Percentiles rank a stretch among this genome's conserved stretches.
Evolutionary conservation across 163 green algal species (phyloP).

Genomic region (Prototheca cutis): DNA sequence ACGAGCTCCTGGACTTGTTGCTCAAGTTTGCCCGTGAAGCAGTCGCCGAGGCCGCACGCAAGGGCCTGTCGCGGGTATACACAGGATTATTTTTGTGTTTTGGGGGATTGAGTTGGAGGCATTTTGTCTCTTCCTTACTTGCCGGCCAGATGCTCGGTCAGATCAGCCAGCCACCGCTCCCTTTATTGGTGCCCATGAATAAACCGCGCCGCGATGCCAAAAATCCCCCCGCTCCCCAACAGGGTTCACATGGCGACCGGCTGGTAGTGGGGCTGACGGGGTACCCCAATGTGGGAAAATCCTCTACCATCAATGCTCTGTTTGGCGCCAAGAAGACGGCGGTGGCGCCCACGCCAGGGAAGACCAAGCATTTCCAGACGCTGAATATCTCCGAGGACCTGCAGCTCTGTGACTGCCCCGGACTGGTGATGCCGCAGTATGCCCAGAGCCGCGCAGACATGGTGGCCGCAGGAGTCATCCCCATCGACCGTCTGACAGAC

Average conservation of each 20-base stretch:
- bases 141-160: too few species aligned
- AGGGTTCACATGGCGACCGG: constrained; percentile 13
- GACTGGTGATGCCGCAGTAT: constrained; percentile 90
- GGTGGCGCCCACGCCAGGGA: constrained; percentile 91
- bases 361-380: constrained; percentile 98
- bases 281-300: constrained; percentile 99
- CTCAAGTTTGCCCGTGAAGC: constrained; percentile 37
- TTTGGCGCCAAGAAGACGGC: constrained; percentile 93
- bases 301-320: constrained; percentile 94
- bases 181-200: too few species aligned
- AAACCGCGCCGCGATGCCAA: too few species aligned
- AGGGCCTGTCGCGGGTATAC: constrained; percentile 8
- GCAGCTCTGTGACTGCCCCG: constrained; percentile 89
- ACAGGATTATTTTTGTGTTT: not conserved
- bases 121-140: not conserved
- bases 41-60: constrained; percentile 4
- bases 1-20: constrained; percentile 64
- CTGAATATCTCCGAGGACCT: constrained; percentile 56
- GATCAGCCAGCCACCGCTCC: too few species aligned
- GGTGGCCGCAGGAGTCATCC: constrained; percentile 91
- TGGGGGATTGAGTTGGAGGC: not conserved
- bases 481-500: constrained; percentile 92
- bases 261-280: constrained; percentile 88
- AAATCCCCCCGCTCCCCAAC: not conserved
- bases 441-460: constrained; percentile 84